These are phyloP conservation scores for Plasmodium malariae DNA, from an alignment of 169 alveolate genomes.

Conservation along the genomic window DNA sequence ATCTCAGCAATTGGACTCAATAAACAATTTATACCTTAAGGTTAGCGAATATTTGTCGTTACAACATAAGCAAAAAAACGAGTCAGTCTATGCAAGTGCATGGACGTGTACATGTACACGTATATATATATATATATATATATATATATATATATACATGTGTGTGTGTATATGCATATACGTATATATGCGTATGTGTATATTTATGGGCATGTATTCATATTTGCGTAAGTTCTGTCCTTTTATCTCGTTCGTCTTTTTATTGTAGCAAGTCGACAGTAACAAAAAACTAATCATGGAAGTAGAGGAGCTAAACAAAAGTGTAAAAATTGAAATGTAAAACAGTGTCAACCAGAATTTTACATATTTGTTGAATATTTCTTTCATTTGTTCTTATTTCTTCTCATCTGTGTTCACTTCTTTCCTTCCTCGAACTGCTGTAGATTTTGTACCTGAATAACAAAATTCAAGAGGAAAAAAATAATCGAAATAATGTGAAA, in stretches of 20 bases:
- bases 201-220: background rate
- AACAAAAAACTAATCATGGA: conserved; percentile 39
- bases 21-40: conserved; percentile 48
- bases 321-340: background rate
- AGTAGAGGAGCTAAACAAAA: conserved; percentile 51
- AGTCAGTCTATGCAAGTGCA: too few species aligned
- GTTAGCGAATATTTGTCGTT: background rate
- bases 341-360: background rate
- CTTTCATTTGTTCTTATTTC: too few species aligned
- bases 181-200: background rate
- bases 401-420: too few species aligned
- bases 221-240: background rate
- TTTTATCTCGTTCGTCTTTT: background rate
- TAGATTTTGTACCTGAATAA: conserved; percentile 50
- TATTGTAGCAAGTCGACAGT: conserved; percentile 44
- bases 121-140: background rate
- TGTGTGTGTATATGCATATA: background rate
- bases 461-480: conserved; percentile 64
- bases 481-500: conserved; percentile 8
- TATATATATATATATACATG: background rate
- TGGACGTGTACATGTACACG: background rate
- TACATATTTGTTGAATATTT: background rate
- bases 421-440: background rate
- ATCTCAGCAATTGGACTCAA: conserved; percentile 45
- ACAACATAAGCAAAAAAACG: too few species aligned